phyloP scores from a whole-genome alignment of 208 protist species.

The Leishmania major region DNA sequence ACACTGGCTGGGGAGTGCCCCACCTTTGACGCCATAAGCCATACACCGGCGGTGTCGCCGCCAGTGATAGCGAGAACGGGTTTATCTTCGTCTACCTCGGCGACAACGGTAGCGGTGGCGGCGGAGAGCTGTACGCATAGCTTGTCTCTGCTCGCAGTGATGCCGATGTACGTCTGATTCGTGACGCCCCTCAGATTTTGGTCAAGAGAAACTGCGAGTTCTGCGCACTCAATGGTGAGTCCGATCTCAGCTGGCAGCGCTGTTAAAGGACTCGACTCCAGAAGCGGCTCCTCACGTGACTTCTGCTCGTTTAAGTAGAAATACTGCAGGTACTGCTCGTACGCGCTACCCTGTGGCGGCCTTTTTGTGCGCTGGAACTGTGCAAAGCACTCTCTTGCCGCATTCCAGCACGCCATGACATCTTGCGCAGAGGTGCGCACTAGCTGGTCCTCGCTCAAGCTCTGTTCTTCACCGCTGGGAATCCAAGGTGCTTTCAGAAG shows the following conservation, averaged over 20 bases:
- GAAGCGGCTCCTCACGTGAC: not conserved
- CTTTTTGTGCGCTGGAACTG: constrained; percentile 11
- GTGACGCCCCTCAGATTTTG: not conserved
- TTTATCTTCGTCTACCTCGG: constrained; percentile 1
- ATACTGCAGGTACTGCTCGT: constrained; percentile 24
- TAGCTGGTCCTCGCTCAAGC: constrained; percentile 17
- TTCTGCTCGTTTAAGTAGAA: not conserved
- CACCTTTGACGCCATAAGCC: constrained; percentile 11
- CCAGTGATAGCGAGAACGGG: constrained; percentile 18
- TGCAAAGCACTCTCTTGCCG: constrained; percentile 18
- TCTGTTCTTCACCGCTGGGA: not conserved
- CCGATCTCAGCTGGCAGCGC: constrained; percentile 5
- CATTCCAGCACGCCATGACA: constrained; percentile 32
- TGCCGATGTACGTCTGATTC: not conserved
- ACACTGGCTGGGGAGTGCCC: constrained; percentile 2
- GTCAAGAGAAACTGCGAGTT: constrained; percentile 12
- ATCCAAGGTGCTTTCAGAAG: constrained; percentile 37
- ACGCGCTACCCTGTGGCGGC: constrained; percentile 8
- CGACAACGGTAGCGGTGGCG: constrained; percentile 11
- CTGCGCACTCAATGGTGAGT: constrained; percentile 13
- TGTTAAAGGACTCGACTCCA: not conserved
- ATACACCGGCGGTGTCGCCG: constrained; percentile 1
- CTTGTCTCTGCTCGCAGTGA: not conserved
- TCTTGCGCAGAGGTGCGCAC: constrained; percentile 11
- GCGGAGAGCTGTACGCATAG: constrained; percentile 9